These are phyloP conservation scores for Dactylellina sp. DNA, from an alignment of 2,329 filamentous ascomycete species.

Conservation along the genomic window DNA sequence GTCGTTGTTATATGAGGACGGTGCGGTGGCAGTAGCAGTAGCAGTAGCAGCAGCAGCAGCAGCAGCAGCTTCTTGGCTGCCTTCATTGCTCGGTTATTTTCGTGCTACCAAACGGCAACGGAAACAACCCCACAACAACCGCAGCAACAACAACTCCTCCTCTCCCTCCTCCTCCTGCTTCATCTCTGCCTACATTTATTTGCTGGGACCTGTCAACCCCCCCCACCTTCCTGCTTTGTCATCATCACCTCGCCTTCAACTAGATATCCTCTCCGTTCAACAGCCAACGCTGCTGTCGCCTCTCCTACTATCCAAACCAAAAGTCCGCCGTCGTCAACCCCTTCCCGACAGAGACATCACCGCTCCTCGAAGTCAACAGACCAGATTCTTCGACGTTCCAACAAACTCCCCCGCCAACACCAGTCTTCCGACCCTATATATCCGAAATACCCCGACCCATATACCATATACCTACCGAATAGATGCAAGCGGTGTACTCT, in stretches of 20 bases:
- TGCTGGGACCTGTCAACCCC: constrained; percentile 3
- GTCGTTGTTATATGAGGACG: constrained; percentile 14
- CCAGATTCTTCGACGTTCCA: neutral
- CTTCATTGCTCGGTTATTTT: constrained; percentile 19
- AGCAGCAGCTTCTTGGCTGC: too few species aligned
- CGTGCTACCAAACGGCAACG: constrained; percentile 10
- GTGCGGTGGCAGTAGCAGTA: constrained; percentile 20
- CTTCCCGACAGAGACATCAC: neutral
- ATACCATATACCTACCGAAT: constrained; percentile 32
- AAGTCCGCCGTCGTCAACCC: neutral
- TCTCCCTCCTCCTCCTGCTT: neutral
- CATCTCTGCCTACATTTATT: neutral
- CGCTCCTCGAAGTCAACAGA: neutral
- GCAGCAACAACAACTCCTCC: neutral
- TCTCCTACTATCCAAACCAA: too few species aligned
- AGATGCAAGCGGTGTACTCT: constrained; percentile 51
- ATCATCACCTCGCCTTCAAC: too few species aligned
- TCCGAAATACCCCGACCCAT: neutral
- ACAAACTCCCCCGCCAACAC: neutral
- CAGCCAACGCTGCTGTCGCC: neutral
- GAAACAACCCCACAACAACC: too few species aligned
- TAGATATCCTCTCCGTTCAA: too few species aligned
- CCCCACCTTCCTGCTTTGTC: neutral
- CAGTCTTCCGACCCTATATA: neutral
- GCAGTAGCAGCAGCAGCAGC: too few species aligned